Conservation (phyloP, 495 filamentous ascomycete species). For the Aspergillus ostianus region DNA sequence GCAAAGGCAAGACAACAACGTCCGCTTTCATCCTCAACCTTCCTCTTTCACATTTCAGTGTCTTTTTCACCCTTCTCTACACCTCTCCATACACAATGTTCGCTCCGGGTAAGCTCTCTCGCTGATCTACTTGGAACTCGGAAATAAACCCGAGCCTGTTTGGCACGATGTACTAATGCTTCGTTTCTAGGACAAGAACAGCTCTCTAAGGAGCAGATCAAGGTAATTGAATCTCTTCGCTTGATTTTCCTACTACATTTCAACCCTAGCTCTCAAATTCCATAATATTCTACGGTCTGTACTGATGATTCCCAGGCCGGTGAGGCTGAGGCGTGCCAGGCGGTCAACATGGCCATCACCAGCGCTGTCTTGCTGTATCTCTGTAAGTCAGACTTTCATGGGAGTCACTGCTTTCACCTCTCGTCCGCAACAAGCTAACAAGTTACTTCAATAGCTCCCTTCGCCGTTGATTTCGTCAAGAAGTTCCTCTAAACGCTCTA, state of each 20-base stretch:
- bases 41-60: conserved; percentile 2
- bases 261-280: background rate
- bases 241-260: background rate
- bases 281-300: background rate
- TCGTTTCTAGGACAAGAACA: conserved; percentile 38
- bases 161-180: background rate
- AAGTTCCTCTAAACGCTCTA: conserved; percentile 64
- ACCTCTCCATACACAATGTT: conserved; percentile 38
- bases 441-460: conserved; percentile 60
- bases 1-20: background rate
- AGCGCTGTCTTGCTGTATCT: conserved; percentile 73
- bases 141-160: background rate
- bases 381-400: conserved; percentile 54
- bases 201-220: conserved; percentile 48
- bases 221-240: conserved; percentile 22
- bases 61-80: background rate
- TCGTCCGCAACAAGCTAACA: background rate
- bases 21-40: conserved; percentile 1
- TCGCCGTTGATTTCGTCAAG: conserved; percentile 72
- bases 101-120: conserved; percentile 36
- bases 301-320: conserved; percentile 41
- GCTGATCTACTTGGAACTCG: background rate
- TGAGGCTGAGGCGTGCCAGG: conserved; percentile 69
- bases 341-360: conserved; percentile 60
- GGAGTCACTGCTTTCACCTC: conserved; percentile 4